Evolutionary conservation across 352 stramenopile species (phyloP), one percentile per base, ranked within the genome.

Genomic region (Phytopythium vexans): DNA sequence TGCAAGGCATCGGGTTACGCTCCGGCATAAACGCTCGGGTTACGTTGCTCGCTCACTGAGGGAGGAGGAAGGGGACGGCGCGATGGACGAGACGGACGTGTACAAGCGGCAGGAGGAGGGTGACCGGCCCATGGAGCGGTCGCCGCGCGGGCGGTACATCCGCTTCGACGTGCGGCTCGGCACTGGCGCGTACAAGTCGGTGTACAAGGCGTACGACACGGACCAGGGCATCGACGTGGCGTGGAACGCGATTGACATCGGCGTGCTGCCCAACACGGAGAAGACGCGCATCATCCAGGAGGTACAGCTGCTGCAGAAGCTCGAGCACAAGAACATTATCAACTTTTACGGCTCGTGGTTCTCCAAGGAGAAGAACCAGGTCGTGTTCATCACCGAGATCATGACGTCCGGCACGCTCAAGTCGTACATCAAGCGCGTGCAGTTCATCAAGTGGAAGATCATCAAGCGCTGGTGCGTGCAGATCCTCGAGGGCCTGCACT

Each of bases 361-460:
- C 60, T 98, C 97, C 54, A 89, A 97, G 61, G 97, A 99, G 70
- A 95, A 96, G 70, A 97, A 99, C 64, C 85, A 98, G 55, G 95
- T 99, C 6, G 94, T 99, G 62, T 99, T 99, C 63, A 98, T 99
- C 49, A 99, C 97, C 3, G 96, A 99, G 74, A 98, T 99, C 70
- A 94, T 99, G 67, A 98, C 91, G 1, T 98, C 92, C 6, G 97
- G 93, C 15, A 97, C 87, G 32, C 77, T 98, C 41, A 97, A 97
- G 58, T 95, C 75, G 48, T 99, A 99, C 62, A 98, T 99, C 63
- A 97, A 97, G 63, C 97, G 97, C 64, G 95, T 99, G 37, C 89
- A 98, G 68, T 95, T 98, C 43, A 94, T 99, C 61, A 94, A 97
- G 63, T 99, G 95, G 94, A 98, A 98, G 62, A 98, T 98, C 68